Evolutionary conservation across 2,329 filamentous ascomycete species (phyloP), one percentile per base, ranked within the genome.

Genomic region (Arthrinium phaeospermum): DNA sequence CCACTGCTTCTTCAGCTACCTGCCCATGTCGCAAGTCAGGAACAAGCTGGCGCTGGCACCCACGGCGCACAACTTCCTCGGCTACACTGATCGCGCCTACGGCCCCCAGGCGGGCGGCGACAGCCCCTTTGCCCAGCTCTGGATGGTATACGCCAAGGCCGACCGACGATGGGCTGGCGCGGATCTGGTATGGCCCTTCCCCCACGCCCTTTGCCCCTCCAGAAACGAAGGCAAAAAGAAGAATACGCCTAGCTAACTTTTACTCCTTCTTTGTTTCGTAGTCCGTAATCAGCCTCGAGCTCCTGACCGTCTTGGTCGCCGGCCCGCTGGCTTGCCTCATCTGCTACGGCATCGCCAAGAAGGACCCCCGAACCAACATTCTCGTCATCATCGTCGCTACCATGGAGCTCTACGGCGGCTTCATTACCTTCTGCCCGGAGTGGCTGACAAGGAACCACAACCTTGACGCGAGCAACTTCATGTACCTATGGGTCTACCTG

Each of bases 1-100:
- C 87, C 94, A 97, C 84, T 97, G 94, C 86, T 97, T 98, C 88
- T 96, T 95, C 87, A 86, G 84, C 13, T 86, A 83, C 80, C 78
- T 86, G 10, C 81, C 83, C 5, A 73, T 82, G 19, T 78, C 79
- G 30, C 73, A 78, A 68, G 75, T 84, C 44, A 75, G 79, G 30
- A 82, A 82, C 76, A 78, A 80, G 41, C 74, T 78, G 72, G 79
- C 80, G 72, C 78, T 84, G 71, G 87, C 87, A 74, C 85, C 86
- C 46, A 86, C 87, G 37, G 85, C 87, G 8, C 81, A 81, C 71
- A 87, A 89, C 75, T 92, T 85, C 76, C 80, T 91, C 19, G 87
- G 87, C 4, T 79, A 82, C 22, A 81, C 79, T 3, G 84, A 86
- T 71, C 82, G 85, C 67, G 80, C 90, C 49, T 91, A 90, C 74